Percentiles rank a stretch among this genome's conserved stretches.
These are phyloP conservation scores for Collariella sp. DNA, from an alignment of 495 filamentous ascomycete species.

Conservation along the genomic window DNA sequence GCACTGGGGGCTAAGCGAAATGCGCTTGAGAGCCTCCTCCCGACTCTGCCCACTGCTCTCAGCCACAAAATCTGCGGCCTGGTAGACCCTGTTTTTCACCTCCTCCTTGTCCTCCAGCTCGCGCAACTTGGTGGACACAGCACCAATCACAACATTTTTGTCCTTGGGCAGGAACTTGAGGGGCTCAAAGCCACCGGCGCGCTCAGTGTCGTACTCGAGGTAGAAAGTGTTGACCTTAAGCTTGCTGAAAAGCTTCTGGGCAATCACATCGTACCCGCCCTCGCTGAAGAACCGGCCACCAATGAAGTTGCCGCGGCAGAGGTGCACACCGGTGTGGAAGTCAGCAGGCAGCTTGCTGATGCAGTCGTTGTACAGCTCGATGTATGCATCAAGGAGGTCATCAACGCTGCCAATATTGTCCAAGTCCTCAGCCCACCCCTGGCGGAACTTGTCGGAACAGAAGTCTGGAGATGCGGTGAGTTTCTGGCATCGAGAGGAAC, in stretches of 20 bases:
- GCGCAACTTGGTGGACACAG: conserved; percentile 65
- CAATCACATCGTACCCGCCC: conserved; percentile 73
- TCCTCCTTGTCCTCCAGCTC: conserved; percentile 65
- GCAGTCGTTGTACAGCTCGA: conserved; percentile 67
- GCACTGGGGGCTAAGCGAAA: conserved; percentile 70
- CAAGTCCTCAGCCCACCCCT: conserved; percentile 54
- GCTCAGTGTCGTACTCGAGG: conserved; percentile 72
- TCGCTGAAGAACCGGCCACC: conserved; percentile 70
- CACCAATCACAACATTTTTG: conserved; percentile 70
- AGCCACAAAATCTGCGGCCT: conserved; percentile 64
- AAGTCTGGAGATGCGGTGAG: conserved; percentile 46
- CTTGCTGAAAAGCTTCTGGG: conserved; percentile 67
- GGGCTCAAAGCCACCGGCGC: conserved; percentile 71
- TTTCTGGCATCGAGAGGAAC: not conserved
- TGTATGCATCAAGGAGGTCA: conserved; percentile 63
- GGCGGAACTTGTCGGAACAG: conserved; percentile 66
- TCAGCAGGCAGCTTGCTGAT: conserved; percentile 55
- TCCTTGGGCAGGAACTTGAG: conserved; percentile 60
- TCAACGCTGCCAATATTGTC: conserved; percentile 49
- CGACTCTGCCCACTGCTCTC: conserved; percentile 54
- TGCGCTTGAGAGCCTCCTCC: conserved; percentile 58
- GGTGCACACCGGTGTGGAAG: conserved; percentile 66
- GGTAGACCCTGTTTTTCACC: conserved; percentile 57
- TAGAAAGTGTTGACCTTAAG: conserved; percentile 73
- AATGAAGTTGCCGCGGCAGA: conserved; percentile 77